phyloP scores from a whole-genome alignment of 2,329 filamentous ascomycete species.

The Aspergillus proliferans region DNA sequence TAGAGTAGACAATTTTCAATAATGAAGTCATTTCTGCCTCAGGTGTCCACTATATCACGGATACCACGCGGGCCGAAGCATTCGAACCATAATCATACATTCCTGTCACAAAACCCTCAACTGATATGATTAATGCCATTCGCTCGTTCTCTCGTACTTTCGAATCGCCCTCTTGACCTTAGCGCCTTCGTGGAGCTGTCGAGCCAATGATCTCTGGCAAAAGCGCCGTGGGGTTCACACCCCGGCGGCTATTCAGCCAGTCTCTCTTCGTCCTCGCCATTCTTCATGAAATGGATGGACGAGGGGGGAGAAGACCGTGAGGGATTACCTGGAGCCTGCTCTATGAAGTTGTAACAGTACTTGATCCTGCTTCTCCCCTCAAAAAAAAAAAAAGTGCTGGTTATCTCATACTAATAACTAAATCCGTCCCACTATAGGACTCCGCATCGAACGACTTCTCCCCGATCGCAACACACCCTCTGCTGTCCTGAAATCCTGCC shows the following conservation, averaged over 20 bases:
- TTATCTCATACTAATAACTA: neutral
- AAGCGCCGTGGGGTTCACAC: neutral
- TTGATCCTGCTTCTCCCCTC: neutral
- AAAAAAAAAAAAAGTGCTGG: neutral
- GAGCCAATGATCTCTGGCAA: neutral
- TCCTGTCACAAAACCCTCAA: neutral
- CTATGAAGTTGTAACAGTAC: neutral
- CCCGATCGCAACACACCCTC: neutral
- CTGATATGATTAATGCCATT: too few relatives aligned
- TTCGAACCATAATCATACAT: neutral
- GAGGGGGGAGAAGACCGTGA: neutral
- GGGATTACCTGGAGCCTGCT: too few relatives aligned
- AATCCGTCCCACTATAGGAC: neutral
- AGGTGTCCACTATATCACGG: neutral
- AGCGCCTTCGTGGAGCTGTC: neutral
- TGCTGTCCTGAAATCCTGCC: too few relatives aligned
- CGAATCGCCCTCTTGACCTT: neutral
- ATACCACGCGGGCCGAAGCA: neutral
- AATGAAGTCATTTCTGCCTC: neutral
- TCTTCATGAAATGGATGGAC: neutral
- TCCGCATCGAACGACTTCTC: neutral
- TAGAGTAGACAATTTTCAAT: too few relatives aligned
- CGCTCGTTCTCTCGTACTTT: neutral
- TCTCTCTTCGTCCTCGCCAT: neutral
- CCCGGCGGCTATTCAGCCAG: neutral